These are phyloP conservation scores for Talaromyces stipitatus DNA, from an alignment of 495 filamentous ascomycete genomes.

Conservation along the genomic window DNA sequence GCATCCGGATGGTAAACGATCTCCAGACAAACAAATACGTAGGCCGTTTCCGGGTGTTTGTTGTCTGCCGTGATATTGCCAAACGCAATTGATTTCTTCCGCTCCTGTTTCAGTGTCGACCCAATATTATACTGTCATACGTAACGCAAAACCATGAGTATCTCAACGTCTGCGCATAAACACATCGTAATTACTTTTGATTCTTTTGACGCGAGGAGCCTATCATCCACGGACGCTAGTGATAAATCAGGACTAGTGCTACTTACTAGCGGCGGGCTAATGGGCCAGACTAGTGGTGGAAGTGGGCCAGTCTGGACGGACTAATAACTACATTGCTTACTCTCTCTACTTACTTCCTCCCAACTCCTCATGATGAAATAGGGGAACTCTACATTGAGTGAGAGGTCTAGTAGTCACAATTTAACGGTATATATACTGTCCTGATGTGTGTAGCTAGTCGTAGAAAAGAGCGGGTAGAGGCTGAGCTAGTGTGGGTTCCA, in stretches of 20 bases:
- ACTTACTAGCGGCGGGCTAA: too few relatives aligned
- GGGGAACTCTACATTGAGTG: background rate
- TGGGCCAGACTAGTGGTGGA: background rate
- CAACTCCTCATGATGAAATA: too few relatives aligned
- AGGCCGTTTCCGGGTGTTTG: background rate
- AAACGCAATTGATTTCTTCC: background rate
- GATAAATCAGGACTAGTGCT: background rate
- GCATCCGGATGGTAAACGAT: background rate
- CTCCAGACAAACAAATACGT: background rate
- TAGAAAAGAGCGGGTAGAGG: background rate
- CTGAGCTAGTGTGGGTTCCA: background rate
- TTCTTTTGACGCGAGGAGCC: background rate
- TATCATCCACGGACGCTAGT: background rate
- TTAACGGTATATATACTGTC: background rate
- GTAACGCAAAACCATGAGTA: background rate
- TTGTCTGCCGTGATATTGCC: background rate
- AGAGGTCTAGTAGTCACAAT: background rate
- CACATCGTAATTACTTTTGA: background rate
- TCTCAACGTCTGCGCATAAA: background rate
- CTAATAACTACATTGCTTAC: background rate
- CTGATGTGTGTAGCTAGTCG: background rate
- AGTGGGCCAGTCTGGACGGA: background rate
- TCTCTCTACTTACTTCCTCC: too few relatives aligned
- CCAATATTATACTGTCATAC: background rate
- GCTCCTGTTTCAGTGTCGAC: background rate